These are phyloP conservation scores for Thozetella sp. DNA, from an alignment of 495 filamentous ascomycete genomes.

Conservation along the genomic window DNA sequence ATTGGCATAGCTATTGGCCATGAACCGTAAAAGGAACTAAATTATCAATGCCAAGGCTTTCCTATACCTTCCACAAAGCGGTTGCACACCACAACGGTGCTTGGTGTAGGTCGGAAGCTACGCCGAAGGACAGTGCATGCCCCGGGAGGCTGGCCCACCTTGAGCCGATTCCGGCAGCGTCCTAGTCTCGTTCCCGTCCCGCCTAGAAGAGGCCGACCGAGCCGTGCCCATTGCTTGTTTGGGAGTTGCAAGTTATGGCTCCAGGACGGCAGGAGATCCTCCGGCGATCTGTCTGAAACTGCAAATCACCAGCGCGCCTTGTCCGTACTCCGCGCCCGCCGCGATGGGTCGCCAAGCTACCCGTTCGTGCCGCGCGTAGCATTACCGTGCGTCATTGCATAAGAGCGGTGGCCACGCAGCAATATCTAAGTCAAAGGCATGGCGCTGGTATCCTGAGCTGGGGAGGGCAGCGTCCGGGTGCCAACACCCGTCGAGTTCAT, in stretches of 20 bases:
- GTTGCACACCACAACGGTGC: too few species aligned
- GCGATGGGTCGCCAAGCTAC: neutral
- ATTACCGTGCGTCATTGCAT: neutral
- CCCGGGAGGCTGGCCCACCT: too few species aligned
- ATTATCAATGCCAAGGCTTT: too few species aligned
- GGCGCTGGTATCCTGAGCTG: neutral
- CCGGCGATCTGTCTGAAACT: conserved; percentile 12
- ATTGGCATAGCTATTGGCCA: too few species aligned
- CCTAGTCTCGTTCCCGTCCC: too few species aligned
- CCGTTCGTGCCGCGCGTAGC: neutral
- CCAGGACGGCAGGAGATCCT: conserved; percentile 5
- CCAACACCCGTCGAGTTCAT: neutral
- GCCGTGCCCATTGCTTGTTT: neutral
- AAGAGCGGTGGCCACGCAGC: neutral
- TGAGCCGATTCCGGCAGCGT: too few species aligned
- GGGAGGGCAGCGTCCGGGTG: neutral
- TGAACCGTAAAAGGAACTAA: too few species aligned
- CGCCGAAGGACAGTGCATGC: too few species aligned
- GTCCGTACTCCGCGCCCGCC: neutral
- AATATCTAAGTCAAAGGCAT: neutral
- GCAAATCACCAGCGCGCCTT: neutral
- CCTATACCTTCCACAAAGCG: too few species aligned
- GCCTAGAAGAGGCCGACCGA: too few species aligned
- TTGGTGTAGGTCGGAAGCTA: too few species aligned
- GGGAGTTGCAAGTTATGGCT: neutral